Conservation (phyloP, 306 rosid species). For the Vachellia pachyceras region DNA sequence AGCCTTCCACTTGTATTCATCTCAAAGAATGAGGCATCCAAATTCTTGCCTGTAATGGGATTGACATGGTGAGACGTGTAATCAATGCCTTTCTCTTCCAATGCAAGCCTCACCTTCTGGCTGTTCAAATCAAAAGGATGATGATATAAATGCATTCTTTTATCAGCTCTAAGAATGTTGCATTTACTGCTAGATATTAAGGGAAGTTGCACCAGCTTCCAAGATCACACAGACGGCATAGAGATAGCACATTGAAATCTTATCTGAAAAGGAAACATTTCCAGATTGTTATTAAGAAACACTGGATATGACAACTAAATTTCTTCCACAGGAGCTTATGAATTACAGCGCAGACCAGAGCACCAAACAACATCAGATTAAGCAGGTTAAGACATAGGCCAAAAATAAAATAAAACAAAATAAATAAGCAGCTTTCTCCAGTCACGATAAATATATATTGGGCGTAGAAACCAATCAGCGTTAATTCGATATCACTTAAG, state of each 20-base stretch:
- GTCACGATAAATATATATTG: background rate
- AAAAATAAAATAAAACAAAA: slow-evolving; percentile 9
- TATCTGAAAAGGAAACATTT: slow-evolving; percentile 44
- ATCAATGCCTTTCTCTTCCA: slow-evolving; percentile 88
- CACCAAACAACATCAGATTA: slow-evolving; percentile 16
- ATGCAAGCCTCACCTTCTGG: slow-evolving; percentile 90
- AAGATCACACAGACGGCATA: slow-evolving; percentile 20
- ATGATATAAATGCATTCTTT: slow-evolving; percentile 90
- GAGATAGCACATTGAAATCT: slow-evolving; percentile 29
- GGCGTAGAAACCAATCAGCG: background rate
- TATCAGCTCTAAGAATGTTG: slow-evolving; percentile 32
- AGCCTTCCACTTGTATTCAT: slow-evolving; percentile 77
- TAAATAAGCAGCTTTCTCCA: slow-evolving; percentile 7
- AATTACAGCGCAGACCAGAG: slow-evolving; percentile 17
- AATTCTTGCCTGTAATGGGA: slow-evolving; percentile 88
- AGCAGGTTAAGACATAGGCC: background rate
- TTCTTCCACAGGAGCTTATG: slow-evolving; percentile 9
- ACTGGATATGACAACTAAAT: background rate
- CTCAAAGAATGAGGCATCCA: slow-evolving; percentile 78
- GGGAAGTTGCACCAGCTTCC: slow-evolving; percentile 27
- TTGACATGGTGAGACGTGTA: slow-evolving; percentile 93
- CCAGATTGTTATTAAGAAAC: slow-evolving; percentile 18
- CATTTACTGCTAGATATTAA: slow-evolving; percentile 25
- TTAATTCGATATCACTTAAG: background rate
- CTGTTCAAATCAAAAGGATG: slow-evolving; percentile 90